Evolutionary conservation across 1,284 basidiomycete species (phyloP).

Genomic region (Ustilago esculenta): DNA sequence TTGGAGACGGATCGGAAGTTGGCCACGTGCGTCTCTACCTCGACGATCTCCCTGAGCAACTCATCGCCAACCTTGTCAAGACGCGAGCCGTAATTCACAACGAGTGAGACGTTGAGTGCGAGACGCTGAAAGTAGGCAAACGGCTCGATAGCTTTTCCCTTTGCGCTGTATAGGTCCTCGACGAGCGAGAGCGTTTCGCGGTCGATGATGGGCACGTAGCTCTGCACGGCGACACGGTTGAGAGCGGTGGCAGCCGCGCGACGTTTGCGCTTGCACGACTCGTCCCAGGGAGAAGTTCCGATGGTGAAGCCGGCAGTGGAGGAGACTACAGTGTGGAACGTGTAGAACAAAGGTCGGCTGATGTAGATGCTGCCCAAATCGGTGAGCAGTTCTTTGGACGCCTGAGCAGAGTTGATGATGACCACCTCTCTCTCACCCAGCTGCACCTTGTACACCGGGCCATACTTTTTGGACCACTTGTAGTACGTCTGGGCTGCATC

Average conservation of each 20-base stretch:
- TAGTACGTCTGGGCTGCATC: slow-evolving; percentile 42
- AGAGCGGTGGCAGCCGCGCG: slow-evolving; percentile 43
- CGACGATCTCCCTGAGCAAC: slow-evolving; percentile 39
- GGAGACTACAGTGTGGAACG: slow-evolving; percentile 46
- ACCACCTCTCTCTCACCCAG: slow-evolving; percentile 43
- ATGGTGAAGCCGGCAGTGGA: slow-evolving; percentile 47
- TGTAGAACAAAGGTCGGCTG: slow-evolving; percentile 42
- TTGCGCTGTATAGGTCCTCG: slow-evolving; percentile 33
- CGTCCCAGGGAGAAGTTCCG: slow-evolving; percentile 49
- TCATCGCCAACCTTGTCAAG: slow-evolving; percentile 38
- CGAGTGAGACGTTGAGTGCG: slow-evolving; percentile 42
- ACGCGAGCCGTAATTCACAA: slow-evolving; percentile 38
- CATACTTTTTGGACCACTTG: slow-evolving; percentile 36
- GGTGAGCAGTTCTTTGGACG: slow-evolving; percentile 43
- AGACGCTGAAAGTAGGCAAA: slow-evolving; percentile 42
- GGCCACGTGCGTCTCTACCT: slow-evolving; percentile 48
- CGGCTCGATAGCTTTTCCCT: slow-evolving; percentile 20
- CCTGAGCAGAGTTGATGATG: slow-evolving; percentile 41
- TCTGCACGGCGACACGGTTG: slow-evolving; percentile 38
- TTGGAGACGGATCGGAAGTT: slow-evolving; percentile 44
- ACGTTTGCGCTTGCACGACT: slow-evolving; percentile 46
- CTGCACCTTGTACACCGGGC: slow-evolving; percentile 40
- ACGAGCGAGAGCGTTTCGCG: slow-evolving; percentile 40
- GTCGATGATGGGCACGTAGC: slow-evolving; percentile 48
- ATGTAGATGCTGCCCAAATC: slow-evolving; percentile 47